Conservation (phyloP, 2,329 filamentous ascomycete species). For the Fusarium globosum region DNA sequence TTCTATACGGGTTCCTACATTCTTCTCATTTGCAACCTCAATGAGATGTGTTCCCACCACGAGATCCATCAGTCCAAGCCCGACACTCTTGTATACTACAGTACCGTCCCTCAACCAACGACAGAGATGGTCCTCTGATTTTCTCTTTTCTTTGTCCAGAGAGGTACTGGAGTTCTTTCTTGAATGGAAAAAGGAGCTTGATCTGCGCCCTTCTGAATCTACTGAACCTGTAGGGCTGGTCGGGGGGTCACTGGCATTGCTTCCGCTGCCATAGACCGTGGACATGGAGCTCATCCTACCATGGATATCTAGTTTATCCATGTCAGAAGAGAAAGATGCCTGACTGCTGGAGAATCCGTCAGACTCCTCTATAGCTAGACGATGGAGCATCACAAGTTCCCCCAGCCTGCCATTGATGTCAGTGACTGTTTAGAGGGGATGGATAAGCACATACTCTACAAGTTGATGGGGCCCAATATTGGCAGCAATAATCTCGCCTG, state of each 20-base stretch:
- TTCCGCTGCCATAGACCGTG: slow-evolving; percentile 48
- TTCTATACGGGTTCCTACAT: slow-evolving; percentile 64
- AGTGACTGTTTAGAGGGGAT: not conserved
- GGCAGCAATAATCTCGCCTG: slow-evolving; percentile 87
- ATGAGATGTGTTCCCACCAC: slow-evolving; percentile 70
- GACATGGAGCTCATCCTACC: slow-evolving; percentile 55
- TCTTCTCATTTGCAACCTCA: slow-evolving; percentile 64
- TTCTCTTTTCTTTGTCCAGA: slow-evolving; percentile 52
- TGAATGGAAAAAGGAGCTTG: slow-evolving; percentile 49
- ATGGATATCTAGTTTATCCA: slow-evolving; percentile 51
- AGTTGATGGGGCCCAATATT: slow-evolving; percentile 78
- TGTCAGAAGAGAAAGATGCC: slow-evolving; percentile 45
- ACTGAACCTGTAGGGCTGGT: slow-evolving; percentile 50
- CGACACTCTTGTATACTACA: slow-evolving; percentile 76
- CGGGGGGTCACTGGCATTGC: slow-evolving; percentile 38
- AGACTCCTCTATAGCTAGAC: slow-evolving; percentile 55
- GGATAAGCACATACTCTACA: slow-evolving; percentile 71
- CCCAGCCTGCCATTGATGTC: slow-evolving; percentile 67
- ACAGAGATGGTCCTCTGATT: slow-evolving; percentile 61
- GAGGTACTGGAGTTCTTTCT: slow-evolving; percentile 46
- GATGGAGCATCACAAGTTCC: slow-evolving; percentile 75
- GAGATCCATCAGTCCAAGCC: slow-evolving; percentile 74
- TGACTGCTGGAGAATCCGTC: slow-evolving; percentile 49
- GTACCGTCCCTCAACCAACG: slow-evolving; percentile 71
- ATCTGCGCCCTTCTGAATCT: slow-evolving; percentile 47